Evolutionary conservation across 2,329 filamentous ascomycete species (phyloP), one percentile per base, ranked within the genome.

Genomic region (Sphaerostilbella broomeana): DNA sequence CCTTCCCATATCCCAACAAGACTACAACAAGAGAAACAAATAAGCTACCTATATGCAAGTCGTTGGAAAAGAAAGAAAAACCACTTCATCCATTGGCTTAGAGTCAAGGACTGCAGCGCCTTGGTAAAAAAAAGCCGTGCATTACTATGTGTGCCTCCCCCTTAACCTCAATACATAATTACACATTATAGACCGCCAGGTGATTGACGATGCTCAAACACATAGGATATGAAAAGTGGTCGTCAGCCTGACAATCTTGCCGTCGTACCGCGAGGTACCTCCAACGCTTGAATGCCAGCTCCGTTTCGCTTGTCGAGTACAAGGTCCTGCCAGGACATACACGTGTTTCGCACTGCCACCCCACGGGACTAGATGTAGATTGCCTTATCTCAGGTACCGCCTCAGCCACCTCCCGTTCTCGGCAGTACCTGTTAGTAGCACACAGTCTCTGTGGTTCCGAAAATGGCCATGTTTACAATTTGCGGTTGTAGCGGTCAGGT

Each of bases 371-470:
- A 22, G 16, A 28, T 35, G 38, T 35, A 26, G 29, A 25, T 35
- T 24, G 12, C 32, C 38, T 41, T 41, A 41, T 41, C 38, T 35
- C 32, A 26, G 25, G 27, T 30, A 29, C 25, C 35, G 31, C 35
- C 38, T 41, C 38, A 41, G 38, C 38, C 38, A 41, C 38, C 38
- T 41, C 38, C 38, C 32, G 38, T 26, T 29, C 28, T 21, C 15
- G 35, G 22, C 12, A 25, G n/a, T n/a, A n/a, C n/a, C n/a, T n/a
- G n/a, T n/a, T n/a, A n/a, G n/a, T n/a, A n/a, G n/a, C n/a, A n/a
- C n/a, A 8, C 22, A 25, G 22, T 8, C 12, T 9, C 22, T 25
- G 22, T 12, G 22, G 8, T 25, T 25, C 22, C 22, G n/a, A n/a
- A n/a, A n/a, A n/a, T n/a, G n/a, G n/a, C n/a, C n/a, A n/a, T n/a